Evolutionary conservation across 1,139 yeast genomes (phyloP).

Genomic region (Debaryomyces singareniensis): DNA sequence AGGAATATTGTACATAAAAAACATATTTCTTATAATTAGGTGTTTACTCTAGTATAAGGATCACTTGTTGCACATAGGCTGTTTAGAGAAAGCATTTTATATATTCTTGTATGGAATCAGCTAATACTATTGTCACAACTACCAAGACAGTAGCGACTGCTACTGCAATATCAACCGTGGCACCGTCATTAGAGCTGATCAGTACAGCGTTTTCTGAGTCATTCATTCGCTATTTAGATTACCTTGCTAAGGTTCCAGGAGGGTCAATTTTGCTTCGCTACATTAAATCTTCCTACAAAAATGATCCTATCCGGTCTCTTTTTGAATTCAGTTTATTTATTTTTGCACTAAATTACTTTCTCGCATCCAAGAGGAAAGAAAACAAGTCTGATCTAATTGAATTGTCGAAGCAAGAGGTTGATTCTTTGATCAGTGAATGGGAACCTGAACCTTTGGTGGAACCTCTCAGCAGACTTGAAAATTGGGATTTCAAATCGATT

Average conservation of each 20-base stretch:
- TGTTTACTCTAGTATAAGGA: too few species aligned
- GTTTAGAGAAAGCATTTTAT: too few species aligned
- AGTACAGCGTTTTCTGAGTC: conserved; percentile 27
- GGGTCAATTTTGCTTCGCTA: conserved; percentile 71
- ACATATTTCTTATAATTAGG: too few species aligned
- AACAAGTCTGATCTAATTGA: conserved; percentile 67
- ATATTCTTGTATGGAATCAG: conserved; percentile 8
- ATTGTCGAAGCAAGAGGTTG: conserved; percentile 63
- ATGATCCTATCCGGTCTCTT: conserved; percentile 88
- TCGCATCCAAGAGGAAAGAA: conserved; percentile 75
- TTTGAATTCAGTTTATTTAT: conserved; percentile 72
- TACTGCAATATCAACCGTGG: conserved; percentile 22
- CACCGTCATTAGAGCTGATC: conserved; percentile 37
- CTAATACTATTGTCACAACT: conserved; percentile 10
- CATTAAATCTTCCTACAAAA: conserved; percentile 81
- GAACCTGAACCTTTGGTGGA: conserved; percentile 76
- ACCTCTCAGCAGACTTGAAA: conserved; percentile 44
- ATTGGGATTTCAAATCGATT: conserved; percentile 55
- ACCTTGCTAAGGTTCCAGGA: conserved; percentile 60
- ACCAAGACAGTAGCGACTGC: conserved; percentile 18
- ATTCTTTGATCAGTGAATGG: conserved; percentile 87
- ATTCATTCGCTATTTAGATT: conserved; percentile 31
- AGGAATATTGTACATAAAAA: too few species aligned
- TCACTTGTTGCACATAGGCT: too few species aligned
- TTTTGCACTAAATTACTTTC: conserved; percentile 82